Conservation (phyloP, 305 asterid species). For the Ilex paraguariensis region DNA sequence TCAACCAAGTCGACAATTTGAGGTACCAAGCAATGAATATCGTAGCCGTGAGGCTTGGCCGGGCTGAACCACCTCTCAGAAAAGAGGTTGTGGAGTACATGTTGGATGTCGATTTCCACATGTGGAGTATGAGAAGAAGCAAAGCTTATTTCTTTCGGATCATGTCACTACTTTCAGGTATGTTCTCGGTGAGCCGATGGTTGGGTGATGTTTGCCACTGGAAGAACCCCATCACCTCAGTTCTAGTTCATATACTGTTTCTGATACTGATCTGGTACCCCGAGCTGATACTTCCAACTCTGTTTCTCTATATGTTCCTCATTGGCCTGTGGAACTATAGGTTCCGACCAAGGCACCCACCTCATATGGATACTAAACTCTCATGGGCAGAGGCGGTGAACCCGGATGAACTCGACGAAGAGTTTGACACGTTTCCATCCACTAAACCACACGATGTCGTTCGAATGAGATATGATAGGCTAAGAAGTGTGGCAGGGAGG, state of each 20-base stretch:
- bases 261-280: conserved; percentile 47
- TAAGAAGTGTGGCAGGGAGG: conserved; percentile 53
- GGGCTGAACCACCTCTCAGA: conserved; percentile 59
- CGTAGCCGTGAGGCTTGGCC: conserved; percentile 38
- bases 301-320: conserved; percentile 49
- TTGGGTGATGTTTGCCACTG: conserved; percentile 40
- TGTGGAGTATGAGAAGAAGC: conserved; percentile 65
- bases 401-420: conserved; percentile 59
- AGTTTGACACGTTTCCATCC: conserved; percentile 55
- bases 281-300: conserved; percentile 48
- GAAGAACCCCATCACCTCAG: conserved; percentile 51
- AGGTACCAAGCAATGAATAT: conserved; percentile 54
- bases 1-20: conserved; percentile 45
- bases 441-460: conserved; percentile 33
- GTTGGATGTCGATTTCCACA: conserved; percentile 54
- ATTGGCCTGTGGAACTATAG: conserved; percentile 58
- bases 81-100: conserved; percentile 56
- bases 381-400: conserved; percentile 52
- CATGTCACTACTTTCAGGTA: conserved; percentile 41
- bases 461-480: conserved; percentile 50
- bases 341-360: conserved; percentile 47
- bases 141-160: conserved; percentile 52
- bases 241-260: conserved; percentile 44
- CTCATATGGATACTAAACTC: conserved; percentile 53
- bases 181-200: conserved; percentile 40